phyloP scores from a whole-genome alignment of 768 basidiomycete genomes.

The Podaxis mareebaensis region DNA sequence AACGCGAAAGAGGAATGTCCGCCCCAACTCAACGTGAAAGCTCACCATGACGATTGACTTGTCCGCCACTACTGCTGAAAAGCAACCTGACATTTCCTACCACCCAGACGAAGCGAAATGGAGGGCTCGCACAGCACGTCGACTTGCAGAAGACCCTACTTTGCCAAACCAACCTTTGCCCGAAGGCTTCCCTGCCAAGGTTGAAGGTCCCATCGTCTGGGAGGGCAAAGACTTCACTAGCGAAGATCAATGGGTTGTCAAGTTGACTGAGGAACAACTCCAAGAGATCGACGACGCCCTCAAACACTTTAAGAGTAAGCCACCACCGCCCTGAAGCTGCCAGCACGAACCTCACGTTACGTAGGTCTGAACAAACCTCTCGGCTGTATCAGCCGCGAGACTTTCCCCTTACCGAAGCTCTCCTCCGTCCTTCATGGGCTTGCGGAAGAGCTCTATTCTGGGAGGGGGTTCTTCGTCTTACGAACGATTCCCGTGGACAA shows the following conservation, averaged over 20 bases:
- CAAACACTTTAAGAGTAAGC: conserved; percentile 38
- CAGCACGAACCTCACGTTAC: background rate
- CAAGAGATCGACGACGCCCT: conserved; percentile 41
- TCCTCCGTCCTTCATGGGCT: conserved; percentile 35
- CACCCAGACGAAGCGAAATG: conserved; percentile 43
- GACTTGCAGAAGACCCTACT: conserved; percentile 37
- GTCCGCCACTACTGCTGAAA: conserved; percentile 18
- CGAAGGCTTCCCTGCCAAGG: conserved; percentile 34
- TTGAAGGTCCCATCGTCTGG: conserved; percentile 45
- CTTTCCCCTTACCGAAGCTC: conserved; percentile 47
- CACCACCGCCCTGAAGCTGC: background rate
- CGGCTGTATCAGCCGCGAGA: conserved; percentile 32
- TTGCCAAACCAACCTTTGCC: conserved; percentile 36
- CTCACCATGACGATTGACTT: conserved; percentile 9
- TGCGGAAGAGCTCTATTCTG: conserved; percentile 40
- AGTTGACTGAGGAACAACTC: conserved; percentile 33
- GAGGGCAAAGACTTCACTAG: conserved; percentile 42
- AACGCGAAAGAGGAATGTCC: background rate
- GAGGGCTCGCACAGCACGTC: conserved; percentile 35
- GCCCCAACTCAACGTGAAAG: background rate
- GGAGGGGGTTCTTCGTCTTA: conserved; percentile 50
- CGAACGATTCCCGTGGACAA: conserved; percentile 45
- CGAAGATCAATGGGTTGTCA: conserved; percentile 45
- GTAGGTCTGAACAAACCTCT: conserved; percentile 23
- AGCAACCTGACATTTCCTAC: conserved; percentile 43